Evolutionary conservation across 1,284 basidiomycete genomes (phyloP).

Genomic region (Cryptococcus jaspeensis): DNA sequence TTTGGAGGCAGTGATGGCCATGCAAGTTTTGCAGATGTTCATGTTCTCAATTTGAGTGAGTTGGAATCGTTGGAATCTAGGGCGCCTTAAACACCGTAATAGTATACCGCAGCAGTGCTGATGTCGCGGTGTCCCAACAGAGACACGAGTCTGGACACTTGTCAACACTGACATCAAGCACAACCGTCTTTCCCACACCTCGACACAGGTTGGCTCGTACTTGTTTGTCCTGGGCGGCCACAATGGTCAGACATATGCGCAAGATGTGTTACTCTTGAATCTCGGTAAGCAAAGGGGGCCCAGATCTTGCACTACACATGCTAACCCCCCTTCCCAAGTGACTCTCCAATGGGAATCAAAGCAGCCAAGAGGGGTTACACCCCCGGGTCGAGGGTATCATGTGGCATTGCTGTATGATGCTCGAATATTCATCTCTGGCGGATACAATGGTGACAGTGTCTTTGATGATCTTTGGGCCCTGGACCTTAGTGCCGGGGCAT

Average conservation of each 20-base stretch:
- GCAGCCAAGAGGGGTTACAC: slow-evolving; percentile 62
- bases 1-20: slow-evolving; percentile 54
- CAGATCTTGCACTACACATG: slow-evolving; percentile 12
- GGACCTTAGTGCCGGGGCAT: slow-evolving; percentile 82
- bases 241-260: slow-evolving; percentile 72
- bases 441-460: slow-evolving; percentile 76
- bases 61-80: too few species aligned
- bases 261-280: slow-evolving; percentile 80
- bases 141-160: slow-evolving; percentile 68
- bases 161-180: slow-evolving; percentile 60
- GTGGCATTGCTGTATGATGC: slow-evolving; percentile 76
- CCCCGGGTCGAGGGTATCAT: slow-evolving; percentile 71
- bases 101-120: background rate
- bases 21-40: slow-evolving; percentile 77
- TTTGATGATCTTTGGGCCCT: slow-evolving; percentile 82
- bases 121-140: slow-evolving; percentile 49
- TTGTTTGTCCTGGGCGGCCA: slow-evolving; percentile 87
- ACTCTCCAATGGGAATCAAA: slow-evolving; percentile 66
- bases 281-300: slow-evolving; percentile 59
- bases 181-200: slow-evolving; percentile 77
- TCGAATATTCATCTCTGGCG: slow-evolving; percentile 80
- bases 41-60: slow-evolving; percentile 79
- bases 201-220: slow-evolving; percentile 90
- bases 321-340: slow-evolving; percentile 54
- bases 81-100: background rate